phyloP scores from a whole-genome alignment of 768 basidiomycete species.

The Pleurotus djamor region DNA sequence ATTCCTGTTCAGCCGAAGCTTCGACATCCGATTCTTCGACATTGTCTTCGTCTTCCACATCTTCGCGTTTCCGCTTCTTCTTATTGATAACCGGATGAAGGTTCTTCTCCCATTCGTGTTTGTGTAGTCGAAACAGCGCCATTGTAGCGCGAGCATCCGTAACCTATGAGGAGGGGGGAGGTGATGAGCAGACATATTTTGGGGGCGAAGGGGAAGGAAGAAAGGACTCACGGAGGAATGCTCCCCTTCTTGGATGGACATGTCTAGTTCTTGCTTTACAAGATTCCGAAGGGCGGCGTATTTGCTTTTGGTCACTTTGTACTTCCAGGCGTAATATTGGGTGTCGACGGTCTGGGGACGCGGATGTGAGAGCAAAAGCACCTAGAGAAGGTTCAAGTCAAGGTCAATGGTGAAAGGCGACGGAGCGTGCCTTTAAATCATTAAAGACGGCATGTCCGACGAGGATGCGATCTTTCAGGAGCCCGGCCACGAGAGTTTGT shows the following conservation, averaged over 20 bases:
- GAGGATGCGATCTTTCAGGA: constrained; percentile 76
- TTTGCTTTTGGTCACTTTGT: constrained; percentile 59
- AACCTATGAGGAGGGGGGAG: constrained; percentile 46
- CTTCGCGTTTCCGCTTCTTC: constrained; percentile 18
- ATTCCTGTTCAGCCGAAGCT: constrained; percentile 12
- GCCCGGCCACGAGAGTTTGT: constrained; percentile 71
- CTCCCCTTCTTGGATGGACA: constrained; percentile 84
- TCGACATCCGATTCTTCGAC: constrained; percentile 16
- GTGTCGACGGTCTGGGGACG: constrained; percentile 66
- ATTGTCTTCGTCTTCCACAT: constrained; percentile 8
- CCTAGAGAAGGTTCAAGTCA: constrained; percentile 31
- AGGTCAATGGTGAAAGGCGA: not conserved
- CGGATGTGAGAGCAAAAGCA: constrained; percentile 71
- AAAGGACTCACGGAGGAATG: constrained; percentile 77
- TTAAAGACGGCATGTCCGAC: constrained; percentile 92
- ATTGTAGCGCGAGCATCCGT: constrained; percentile 94
- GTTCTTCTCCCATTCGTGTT: constrained; percentile 78
- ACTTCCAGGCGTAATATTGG: constrained; percentile 57
- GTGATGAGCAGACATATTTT: not conserved
- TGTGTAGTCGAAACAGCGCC: constrained; percentile 85
- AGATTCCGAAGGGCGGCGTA: constrained; percentile 78
- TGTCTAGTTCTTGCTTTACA: constrained; percentile 73
- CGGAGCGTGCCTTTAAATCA: constrained; percentile 70
- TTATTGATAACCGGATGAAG: constrained; percentile 16
- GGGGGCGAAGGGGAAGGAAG: not conserved